Evolutionary conservation across 345 rosid genomes (phyloP).

Genomic region (Psidium friedrichsthalianum): DNA sequence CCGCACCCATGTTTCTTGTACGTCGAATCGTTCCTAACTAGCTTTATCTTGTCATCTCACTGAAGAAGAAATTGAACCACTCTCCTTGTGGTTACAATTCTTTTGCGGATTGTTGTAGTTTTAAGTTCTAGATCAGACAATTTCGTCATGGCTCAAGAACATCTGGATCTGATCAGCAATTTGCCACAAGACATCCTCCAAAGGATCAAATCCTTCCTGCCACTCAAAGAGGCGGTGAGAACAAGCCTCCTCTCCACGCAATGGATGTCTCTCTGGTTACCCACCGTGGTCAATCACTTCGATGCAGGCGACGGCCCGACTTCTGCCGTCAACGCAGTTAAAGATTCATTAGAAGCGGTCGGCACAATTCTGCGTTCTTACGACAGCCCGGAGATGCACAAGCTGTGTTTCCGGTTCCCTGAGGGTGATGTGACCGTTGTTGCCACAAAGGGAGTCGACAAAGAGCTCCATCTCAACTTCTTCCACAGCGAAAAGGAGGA

Average conservation of each 20-base stretch:
- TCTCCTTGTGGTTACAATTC: background rate
- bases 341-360: background rate
- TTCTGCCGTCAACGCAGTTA: background rate
- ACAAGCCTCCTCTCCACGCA: constrained; percentile 1
- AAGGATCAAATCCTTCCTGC: background rate
- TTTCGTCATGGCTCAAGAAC: background rate
- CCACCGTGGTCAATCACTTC: background rate
- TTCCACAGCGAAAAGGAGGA: background rate
- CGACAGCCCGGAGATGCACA: background rate
- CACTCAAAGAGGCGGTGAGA: background rate
- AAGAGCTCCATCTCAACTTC: constrained; percentile 8
- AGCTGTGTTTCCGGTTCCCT: background rate
- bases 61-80: background rate
- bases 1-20: background rate
- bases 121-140: background rate
- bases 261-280: constrained; percentile 9
- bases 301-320: background rate
- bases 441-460: constrained; percentile 7
- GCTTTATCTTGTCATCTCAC: background rate
- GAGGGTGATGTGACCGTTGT: background rate
- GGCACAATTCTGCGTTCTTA: background rate
- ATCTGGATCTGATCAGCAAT: background rate
- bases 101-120: background rate
- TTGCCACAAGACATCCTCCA: constrained; percentile 7
- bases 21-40: background rate